Percentiles rank a stretch among this genome's conserved stretches.
Evolutionary conservation across 169 alveolate genomes (phyloP).

Genomic region (Eimeria sp.): DNA sequence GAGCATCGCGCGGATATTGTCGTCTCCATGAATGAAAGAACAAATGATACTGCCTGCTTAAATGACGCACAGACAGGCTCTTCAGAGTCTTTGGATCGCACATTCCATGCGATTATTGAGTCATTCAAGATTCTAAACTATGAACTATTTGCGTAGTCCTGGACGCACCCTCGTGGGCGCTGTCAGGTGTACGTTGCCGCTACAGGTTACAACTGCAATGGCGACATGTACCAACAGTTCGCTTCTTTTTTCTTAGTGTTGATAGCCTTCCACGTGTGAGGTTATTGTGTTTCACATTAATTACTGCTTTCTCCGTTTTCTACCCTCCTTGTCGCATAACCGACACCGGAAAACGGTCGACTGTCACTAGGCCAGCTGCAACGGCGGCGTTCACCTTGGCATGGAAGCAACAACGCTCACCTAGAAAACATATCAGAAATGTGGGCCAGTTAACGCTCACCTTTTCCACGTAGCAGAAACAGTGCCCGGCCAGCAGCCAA

Average conservation of each 20-base stretch:
- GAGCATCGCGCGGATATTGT: slow-evolving; percentile 71
- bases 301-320: not conserved
- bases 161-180: not conserved
- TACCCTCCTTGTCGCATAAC: not conserved
- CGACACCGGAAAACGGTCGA: not conserved
- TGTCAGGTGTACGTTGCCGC: slow-evolving; percentile 7
- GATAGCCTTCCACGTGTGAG: not conserved
- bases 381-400: not conserved
- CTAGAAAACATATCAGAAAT: not conserved
- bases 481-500: not conserved
- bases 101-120: slow-evolving; percentile 19
- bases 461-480: not conserved
- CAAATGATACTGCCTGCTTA: not conserved
- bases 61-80: not conserved
- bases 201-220: not conserved
- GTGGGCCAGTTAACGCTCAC: not conserved
- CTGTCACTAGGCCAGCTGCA: not conserved
- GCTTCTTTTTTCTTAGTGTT: not conserved
- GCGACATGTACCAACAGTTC: not conserved
- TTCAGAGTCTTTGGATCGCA: slow-evolving; percentile 31
- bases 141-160: slow-evolving; percentile 14
- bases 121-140: slow-evolving; percentile 26
- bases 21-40: slow-evolving; percentile 46
- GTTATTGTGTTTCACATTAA: not conserved
- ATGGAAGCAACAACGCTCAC: not conserved